phyloP scores from a whole-genome alignment of 768 basidiomycete genomes.

The Tylopilus felleus region DNA sequence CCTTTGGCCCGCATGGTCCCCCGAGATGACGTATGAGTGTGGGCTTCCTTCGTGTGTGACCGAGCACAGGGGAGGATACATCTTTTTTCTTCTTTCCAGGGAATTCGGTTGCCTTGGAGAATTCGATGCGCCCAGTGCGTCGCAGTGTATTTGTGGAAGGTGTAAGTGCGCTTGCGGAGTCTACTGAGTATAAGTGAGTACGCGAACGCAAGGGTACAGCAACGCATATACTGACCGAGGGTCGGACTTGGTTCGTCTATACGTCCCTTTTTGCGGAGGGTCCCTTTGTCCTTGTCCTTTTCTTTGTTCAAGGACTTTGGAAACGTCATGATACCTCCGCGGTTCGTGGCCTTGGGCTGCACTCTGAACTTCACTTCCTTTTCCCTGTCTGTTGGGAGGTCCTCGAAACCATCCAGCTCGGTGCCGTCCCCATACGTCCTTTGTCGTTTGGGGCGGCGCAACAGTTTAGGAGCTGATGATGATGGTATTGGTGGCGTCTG shows the following conservation, averaged over 20 bases:
- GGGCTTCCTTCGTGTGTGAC: constrained; percentile 65
- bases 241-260: constrained; percentile 39
- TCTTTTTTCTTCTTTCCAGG: constrained; percentile 56
- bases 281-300: constrained; percentile 49
- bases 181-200: constrained; percentile 9
- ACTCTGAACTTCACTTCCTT: constrained; percentile 74
- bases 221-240: constrained; percentile 37
- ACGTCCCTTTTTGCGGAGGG: constrained; percentile 54
- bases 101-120: constrained; percentile 40
- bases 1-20: constrained; percentile 63
- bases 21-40: constrained; percentile 86
- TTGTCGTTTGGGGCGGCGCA: constrained; percentile 74
- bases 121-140: constrained; percentile 56
- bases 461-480: constrained; percentile 55
- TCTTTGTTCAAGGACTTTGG: constrained; percentile 36
- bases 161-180: constrained; percentile 30
- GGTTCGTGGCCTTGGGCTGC: constrained; percentile 65
- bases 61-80: constrained; percentile 40
- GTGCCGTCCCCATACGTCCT: constrained; percentile 83
- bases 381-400: constrained; percentile 82
- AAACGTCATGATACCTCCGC: constrained; percentile 50
- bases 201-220: not conserved
- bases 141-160: constrained; percentile 53
- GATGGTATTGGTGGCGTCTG: constrained; percentile 37
- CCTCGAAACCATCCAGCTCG: constrained; percentile 85